Evolutionary conservation across 2,329 filamentous ascomycete species (phyloP).

Genomic region (Didymella segeticola): DNA sequence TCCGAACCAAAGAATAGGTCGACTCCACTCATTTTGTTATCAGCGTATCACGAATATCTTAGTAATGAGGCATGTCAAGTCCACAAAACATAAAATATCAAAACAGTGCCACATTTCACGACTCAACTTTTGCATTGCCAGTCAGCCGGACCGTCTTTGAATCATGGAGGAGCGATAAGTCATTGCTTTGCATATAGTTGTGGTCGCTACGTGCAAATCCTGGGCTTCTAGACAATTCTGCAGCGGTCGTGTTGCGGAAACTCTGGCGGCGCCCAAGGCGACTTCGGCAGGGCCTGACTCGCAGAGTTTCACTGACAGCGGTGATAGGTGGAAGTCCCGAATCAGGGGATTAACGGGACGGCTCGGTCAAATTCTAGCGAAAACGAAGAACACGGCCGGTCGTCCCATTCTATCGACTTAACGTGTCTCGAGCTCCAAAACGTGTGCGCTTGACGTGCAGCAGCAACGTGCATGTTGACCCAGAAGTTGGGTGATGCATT

Average conservation of each 20-base stretch:
- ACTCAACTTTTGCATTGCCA: not conserved
- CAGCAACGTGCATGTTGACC: not conserved
- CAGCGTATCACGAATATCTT: not conserved
- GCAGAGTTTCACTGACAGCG: conserved; percentile 12
- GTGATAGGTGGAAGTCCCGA: conserved; percentile 6
- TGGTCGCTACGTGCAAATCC: not conserved
- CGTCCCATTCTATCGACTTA: not conserved
- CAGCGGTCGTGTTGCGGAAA: not conserved
- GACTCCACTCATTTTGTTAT: not conserved
- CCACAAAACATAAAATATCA: not conserved
- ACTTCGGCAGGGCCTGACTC: conserved; percentile 13
- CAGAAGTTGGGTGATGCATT: conserved; percentile 2
- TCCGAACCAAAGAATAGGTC: conserved; percentile 16
- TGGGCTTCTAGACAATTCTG: not conserved
- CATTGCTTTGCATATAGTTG: conserved; percentile 6
- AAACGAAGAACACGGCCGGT: not conserved
- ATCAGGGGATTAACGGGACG: conserved; percentile 1
- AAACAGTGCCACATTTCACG: not conserved
- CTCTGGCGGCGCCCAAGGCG: not conserved
- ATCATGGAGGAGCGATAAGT: not conserved
- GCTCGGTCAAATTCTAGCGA: conserved; percentile 17
- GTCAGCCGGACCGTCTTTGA: not conserved
- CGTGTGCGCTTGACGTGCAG: not conserved
- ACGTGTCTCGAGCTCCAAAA: not conserved
- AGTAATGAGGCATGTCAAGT: conserved; percentile 4